These are phyloP conservation scores for Aquilaria sinensis DNA, from an alignment of 345 rosid species.

Conservation along the genomic window DNA sequence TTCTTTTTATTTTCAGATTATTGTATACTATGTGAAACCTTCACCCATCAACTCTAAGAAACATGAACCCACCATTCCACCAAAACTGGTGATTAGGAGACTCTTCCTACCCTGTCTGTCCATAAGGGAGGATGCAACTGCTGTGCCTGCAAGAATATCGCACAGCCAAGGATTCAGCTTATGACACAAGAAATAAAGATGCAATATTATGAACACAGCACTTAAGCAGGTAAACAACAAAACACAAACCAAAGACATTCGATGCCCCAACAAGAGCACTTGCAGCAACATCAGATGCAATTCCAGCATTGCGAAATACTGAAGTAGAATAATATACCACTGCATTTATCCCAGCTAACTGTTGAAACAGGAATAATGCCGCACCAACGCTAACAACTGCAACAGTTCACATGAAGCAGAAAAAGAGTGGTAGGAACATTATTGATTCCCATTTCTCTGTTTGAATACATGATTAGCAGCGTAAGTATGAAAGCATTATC, in stretches of 20 bases:
- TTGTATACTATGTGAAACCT: not conserved
- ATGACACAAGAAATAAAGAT: not conserved
- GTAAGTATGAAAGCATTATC: too few relatives aligned
- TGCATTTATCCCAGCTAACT: constrained; percentile 97
- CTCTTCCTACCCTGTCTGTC: constrained; percentile 96
- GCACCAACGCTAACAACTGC: constrained; percentile 98
- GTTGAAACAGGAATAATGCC: constrained; percentile 97
- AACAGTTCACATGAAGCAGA: constrained; percentile 15
- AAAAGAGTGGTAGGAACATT: not conserved
- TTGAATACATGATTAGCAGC: too few relatives aligned
- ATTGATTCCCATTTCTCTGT: too few relatives aligned
- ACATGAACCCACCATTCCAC: constrained; percentile 67
- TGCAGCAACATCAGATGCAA: constrained; percentile 95
- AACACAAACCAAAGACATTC: constrained; percentile 77
- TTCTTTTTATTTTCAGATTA: not conserved
- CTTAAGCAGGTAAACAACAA: not conserved
- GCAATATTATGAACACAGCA: not conserved
- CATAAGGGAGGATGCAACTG: constrained; percentile 94
- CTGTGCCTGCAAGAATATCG: constrained; percentile 58
- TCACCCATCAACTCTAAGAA: constrained; percentile 3
- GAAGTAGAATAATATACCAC: constrained; percentile 97
- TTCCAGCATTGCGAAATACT: constrained; percentile 89
- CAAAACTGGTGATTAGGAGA: constrained; percentile 80
- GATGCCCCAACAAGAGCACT: constrained; percentile 99
- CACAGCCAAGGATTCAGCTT: constrained; percentile 6